phyloP scores from a whole-genome alignment of 495 filamentous ascomycete genomes.

The Hypoxylon subgilvum region DNA sequence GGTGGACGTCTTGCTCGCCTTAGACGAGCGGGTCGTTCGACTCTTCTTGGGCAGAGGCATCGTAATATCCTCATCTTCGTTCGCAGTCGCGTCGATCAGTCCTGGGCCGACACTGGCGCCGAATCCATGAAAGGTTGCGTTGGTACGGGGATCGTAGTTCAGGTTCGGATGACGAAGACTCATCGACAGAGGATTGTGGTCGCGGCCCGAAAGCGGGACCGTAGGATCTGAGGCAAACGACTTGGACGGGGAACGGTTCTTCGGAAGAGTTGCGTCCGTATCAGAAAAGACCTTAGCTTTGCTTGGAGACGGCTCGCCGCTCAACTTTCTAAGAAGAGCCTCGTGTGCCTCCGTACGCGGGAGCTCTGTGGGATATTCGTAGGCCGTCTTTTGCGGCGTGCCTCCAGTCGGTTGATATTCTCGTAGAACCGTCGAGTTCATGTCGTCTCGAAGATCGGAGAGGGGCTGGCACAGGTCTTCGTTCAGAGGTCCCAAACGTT shows the following conservation, averaged over 20 bases:
- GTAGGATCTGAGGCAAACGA: constrained; percentile 24
- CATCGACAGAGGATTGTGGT: constrained; percentile 28
- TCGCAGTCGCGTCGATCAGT: constrained; percentile 16
- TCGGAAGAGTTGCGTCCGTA: constrained; percentile 26
- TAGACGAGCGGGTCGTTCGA: constrained; percentile 54
- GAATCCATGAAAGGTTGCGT: constrained; percentile 37
- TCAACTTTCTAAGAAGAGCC: constrained; percentile 64
- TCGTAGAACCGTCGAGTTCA: constrained; percentile 65
- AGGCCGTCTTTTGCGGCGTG: constrained; percentile 80
- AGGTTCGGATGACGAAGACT: constrained; percentile 55
- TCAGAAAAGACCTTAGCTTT: constrained; percentile 49
- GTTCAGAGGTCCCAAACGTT: constrained; percentile 63
- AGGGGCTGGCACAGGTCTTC: constrained; percentile 71
- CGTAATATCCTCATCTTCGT: constrained; percentile 46
- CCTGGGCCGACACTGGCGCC: constrained; percentile 31
- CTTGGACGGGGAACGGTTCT: constrained; percentile 39
- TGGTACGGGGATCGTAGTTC: constrained; percentile 42
- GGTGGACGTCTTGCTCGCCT: constrained; percentile 45
- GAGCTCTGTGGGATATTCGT: constrained; percentile 74
- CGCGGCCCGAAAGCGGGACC: constrained; percentile 18
- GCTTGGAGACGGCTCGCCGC: constrained; percentile 46
- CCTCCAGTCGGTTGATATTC: constrained; percentile 84
- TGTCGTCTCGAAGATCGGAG: constrained; percentile 65
- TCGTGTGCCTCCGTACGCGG: constrained; percentile 80
- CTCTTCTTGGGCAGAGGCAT: constrained; percentile 60